These are phyloP conservation scores for Globisporangium lucens DNA, from an alignment of 352 stramenopile genomes.

Conservation along the genomic window DNA sequence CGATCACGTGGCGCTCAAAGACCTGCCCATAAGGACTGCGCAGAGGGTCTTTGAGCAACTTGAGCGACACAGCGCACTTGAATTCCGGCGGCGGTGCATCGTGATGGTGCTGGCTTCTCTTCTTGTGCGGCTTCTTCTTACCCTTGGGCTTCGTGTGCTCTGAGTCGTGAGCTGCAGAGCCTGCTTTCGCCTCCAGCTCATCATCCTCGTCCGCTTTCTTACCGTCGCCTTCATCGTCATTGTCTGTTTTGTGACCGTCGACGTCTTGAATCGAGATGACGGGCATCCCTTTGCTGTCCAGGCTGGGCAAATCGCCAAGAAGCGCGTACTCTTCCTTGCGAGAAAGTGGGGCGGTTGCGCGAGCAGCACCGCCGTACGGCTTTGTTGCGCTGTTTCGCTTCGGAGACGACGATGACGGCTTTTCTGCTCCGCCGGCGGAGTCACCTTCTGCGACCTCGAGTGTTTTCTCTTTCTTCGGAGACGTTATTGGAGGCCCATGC, in stretches of 20 bases:
- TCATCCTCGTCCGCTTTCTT: slow-evolving; percentile 27
- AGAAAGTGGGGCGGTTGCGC: slow-evolving; percentile 31
- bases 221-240: slow-evolving; percentile 27
- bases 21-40: slow-evolving; percentile 75
- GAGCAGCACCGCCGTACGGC: slow-evolving; percentile 7
- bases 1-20: slow-evolving; percentile 73
- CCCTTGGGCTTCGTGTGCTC: slow-evolving; percentile 22
- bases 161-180: neutral
- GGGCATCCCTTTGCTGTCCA: slow-evolving; percentile 32
- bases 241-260: slow-evolving; percentile 19
- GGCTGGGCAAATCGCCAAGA: slow-evolving; percentile 64
- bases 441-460: slow-evolving; percentile 1
- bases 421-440: slow-evolving; percentile 1
- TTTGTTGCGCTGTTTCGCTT: slow-evolving; percentile 40
- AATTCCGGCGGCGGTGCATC: slow-evolving; percentile 41
- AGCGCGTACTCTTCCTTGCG: slow-evolving; percentile 82
- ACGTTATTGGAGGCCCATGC: slow-evolving; percentile 24
- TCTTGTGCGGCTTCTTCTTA: slow-evolving; percentile 48
- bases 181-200: slow-evolving; percentile 22
- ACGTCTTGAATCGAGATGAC: slow-evolving; percentile 61
- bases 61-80: slow-evolving; percentile 73
- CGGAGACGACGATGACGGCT: neutral
- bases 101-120: slow-evolving; percentile 27
- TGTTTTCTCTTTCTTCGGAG: slow-evolving; percentile 25
- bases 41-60: slow-evolving; percentile 65